Conservation (phyloP, 345 rosid genomes). For the Pelargonium nanum region DNA sequence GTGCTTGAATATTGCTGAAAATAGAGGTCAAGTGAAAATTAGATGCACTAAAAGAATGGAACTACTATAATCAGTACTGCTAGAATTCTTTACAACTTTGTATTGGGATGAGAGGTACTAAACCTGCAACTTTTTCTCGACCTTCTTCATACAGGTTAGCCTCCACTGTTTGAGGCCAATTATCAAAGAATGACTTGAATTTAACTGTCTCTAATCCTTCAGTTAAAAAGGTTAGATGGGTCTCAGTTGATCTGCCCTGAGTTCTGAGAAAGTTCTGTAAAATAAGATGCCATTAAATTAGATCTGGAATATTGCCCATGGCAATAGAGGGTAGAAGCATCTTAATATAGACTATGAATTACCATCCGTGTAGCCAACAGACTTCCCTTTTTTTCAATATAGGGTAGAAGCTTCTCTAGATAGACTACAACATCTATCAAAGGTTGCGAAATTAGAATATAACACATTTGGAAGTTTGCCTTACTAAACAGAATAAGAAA, state of each 20-base stretch:
- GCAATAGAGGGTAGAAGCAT: not conserved
- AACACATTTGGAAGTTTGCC: no score
- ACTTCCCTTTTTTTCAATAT: no score
- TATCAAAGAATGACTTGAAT: conserved; percentile 52
- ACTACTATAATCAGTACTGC: not conserved
- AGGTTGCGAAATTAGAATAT: no score
- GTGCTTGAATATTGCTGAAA: conserved; percentile 65
- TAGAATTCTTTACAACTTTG: not conserved
- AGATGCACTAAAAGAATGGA: conserved; percentile 6
- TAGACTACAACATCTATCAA: no score
- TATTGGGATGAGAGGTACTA: conserved; percentile 2
- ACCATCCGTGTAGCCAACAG: no score
- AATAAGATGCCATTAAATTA: conserved; percentile 11
- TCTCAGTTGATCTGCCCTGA: conserved; percentile 45
- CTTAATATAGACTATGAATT: not conserved
- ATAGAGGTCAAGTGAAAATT: conserved; percentile 11
- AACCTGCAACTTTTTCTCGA: conserved; percentile 89
- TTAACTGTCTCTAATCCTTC: conserved; percentile 65
- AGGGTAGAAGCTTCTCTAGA: no score
- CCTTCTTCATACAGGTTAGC: conserved; percentile 65
- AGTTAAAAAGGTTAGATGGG: conserved; percentile 52
- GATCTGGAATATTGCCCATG: conserved; percentile 7
- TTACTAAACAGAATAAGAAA: no score
- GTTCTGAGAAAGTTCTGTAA: conserved; percentile 44
- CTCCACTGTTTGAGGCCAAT: conserved; percentile 59